A percentile compares a stretch with the other conserved stretches of the same genome.
Conservation (phyloP, 148 eudicot species). For the Amaranthus hypochondriacus region DNA sequence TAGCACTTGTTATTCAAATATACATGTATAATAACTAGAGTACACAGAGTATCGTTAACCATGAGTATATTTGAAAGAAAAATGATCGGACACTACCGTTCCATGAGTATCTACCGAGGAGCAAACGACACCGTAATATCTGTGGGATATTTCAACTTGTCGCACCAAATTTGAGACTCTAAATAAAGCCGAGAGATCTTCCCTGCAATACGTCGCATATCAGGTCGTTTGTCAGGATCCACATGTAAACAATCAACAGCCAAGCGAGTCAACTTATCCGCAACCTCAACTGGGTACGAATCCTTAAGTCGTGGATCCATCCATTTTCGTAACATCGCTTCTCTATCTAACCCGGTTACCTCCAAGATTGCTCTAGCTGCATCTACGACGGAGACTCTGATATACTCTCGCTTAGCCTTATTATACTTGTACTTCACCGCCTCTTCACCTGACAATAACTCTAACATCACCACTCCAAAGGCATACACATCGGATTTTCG, state of each 20-base stretch:
- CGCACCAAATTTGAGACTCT: slow-evolving; percentile 61
- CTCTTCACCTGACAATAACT: slow-evolving; percentile 66
- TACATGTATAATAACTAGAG: too few species aligned
- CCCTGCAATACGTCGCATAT: slow-evolving; percentile 65
- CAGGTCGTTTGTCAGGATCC: slow-evolving; percentile 54
- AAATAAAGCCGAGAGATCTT: slow-evolving; percentile 60
- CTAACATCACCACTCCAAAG: slow-evolving; percentile 63
- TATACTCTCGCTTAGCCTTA: slow-evolving; percentile 36
- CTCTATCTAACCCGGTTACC: slow-evolving; percentile 26
- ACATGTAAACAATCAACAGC: slow-evolving; percentile 60
- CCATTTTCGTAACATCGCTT: slow-evolving; percentile 57
- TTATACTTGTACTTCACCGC: slow-evolving; percentile 49
- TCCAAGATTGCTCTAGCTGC: slow-evolving; percentile 41
- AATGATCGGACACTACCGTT: too few species aligned
- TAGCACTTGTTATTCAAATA: too few species aligned
- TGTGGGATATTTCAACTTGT: slow-evolving; percentile 36
- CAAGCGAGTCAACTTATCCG: slow-evolving; percentile 44
- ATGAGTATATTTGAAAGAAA: too few species aligned
- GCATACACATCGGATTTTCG: slow-evolving; percentile 68
- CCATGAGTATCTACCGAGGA: slow-evolving; percentile 27
- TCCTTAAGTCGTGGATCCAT: slow-evolving; percentile 66
- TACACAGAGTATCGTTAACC: too few species aligned
- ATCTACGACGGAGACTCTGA: slow-evolving; percentile 44
- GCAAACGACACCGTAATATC: slow-evolving; percentile 50
- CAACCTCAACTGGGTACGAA: slow-evolving; percentile 80